These are phyloP conservation scores for Berkeleyomyces basicola DNA, from an alignment of 2,329 filamentous ascomycete species.

Conservation along the genomic window DNA sequence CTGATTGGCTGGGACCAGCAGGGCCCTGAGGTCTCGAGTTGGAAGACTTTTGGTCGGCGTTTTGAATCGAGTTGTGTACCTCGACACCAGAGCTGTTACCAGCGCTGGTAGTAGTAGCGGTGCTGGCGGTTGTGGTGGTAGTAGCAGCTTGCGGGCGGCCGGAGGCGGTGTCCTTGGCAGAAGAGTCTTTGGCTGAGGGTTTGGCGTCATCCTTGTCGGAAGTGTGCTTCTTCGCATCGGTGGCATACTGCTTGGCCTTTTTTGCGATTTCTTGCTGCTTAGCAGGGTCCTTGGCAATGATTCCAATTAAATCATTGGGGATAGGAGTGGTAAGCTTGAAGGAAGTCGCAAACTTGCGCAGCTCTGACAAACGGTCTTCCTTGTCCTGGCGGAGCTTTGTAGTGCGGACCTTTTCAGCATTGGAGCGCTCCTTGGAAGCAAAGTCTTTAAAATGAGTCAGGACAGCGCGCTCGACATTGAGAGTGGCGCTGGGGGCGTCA, in stretches of 20 bases:
- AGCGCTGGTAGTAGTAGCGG: slow-evolving; percentile 19
- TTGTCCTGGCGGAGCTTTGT: slow-evolving; percentile 58
- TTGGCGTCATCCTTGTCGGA: slow-evolving; percentile 28
- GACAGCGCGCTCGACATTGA: slow-evolving; percentile 45
- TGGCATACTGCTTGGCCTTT: slow-evolving; percentile 37
- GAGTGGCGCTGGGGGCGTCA: slow-evolving; percentile 35
- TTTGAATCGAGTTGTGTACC: neutral
- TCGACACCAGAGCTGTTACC: neutral
- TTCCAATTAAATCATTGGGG: slow-evolving; percentile 77
- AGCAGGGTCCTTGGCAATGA: slow-evolving; percentile 87
- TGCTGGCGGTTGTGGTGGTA: slow-evolving; percentile 21
- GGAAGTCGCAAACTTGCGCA: slow-evolving; percentile 84
- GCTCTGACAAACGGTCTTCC: slow-evolving; percentile 78
- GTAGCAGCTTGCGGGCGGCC: slow-evolving; percentile 10
- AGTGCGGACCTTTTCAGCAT: slow-evolving; percentile 38
- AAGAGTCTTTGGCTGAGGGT: slow-evolving; percentile 24
- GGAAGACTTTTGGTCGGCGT: neutral
- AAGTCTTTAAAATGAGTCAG: slow-evolving; percentile 48
- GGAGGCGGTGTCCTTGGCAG: neutral
- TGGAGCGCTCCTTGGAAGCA: slow-evolving; percentile 37
- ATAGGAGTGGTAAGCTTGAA: slow-evolving; percentile 94
- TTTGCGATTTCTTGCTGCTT: slow-evolving; percentile 91
- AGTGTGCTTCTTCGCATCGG: slow-evolving; percentile 20
- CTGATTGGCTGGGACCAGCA: slow-evolving; percentile 31
- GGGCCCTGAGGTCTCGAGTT: slow-evolving; percentile 22